phyloP scores from a whole-genome alignment of 371 early-diverging fungal species.

The Saksenaea oblongispora region DNA sequence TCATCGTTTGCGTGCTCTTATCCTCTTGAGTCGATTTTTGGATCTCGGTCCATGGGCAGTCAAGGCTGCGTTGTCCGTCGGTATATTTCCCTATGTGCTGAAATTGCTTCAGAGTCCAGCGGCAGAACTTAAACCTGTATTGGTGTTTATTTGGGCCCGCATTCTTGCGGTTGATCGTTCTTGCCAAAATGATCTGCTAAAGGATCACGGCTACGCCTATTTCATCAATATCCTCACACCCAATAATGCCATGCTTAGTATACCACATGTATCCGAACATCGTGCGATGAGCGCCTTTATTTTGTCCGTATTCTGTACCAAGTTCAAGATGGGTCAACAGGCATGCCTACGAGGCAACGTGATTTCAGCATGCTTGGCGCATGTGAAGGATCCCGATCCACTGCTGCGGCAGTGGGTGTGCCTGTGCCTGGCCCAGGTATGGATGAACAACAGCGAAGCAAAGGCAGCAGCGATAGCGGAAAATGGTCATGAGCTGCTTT shows the following conservation, averaged over 20 bases:
- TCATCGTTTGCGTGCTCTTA: slow-evolving; percentile 90
- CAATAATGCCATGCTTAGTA: slow-evolving; percentile 69
- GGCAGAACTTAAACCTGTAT: slow-evolving; percentile 88
- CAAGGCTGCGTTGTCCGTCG: slow-evolving; percentile 89
- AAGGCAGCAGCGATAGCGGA: slow-evolving; percentile 70
- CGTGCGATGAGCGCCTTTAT: slow-evolving; percentile 93
- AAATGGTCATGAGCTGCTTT: slow-evolving; percentile 72
- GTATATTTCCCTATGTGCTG: slow-evolving; percentile 95
- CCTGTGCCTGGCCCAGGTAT: slow-evolving; percentile 84
- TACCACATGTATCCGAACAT: slow-evolving; percentile 79
- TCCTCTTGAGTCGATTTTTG: slow-evolving; percentile 88
- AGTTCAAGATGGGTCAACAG: slow-evolving; percentile 79
- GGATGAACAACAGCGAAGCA: slow-evolving; percentile 80
- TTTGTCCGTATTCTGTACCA: slow-evolving; percentile 86
- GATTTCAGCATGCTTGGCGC: slow-evolving; percentile 67
- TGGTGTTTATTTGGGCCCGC: slow-evolving; percentile 97
- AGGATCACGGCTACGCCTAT: slow-evolving; percentile 91
- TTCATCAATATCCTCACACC: slow-evolving; percentile 87
- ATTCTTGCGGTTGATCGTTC: slow-evolving; percentile 90
- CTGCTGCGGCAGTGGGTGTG: slow-evolving; percentile 90
- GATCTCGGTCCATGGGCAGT: slow-evolving; percentile 97
- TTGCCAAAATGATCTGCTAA: slow-evolving; percentile 89
- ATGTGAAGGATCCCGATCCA: slow-evolving; percentile 78
- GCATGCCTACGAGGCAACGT: slow-evolving; percentile 79
- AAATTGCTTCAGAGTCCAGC: slow-evolving; percentile 96